A percentile compares a stretch with the other conserved stretches of the same genome.
Evolutionary conservation across 176 grass and related monocot species (phyloP).

Genomic region (Cymbopogon citratus): DNA sequence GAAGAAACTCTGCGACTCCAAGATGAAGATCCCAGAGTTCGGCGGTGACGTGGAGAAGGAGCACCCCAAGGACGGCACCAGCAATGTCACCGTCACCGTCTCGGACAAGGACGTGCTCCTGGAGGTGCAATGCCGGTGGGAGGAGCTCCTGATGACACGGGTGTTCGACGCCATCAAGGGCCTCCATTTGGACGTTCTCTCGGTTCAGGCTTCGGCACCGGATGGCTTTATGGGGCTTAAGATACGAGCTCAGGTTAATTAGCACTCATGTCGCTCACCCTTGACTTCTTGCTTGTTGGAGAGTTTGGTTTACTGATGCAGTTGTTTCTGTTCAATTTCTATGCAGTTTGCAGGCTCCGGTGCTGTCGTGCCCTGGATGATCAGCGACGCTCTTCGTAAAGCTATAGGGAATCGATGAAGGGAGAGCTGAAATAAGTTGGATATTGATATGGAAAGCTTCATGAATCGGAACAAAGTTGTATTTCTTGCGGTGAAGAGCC

Average conservation of each 20-base stretch:
- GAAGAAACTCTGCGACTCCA: slow-evolving; percentile 7
- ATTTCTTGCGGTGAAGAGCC: no score
- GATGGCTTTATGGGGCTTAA: slow-evolving; percentile 44
- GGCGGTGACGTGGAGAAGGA: not conserved
- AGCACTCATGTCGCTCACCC: no score
- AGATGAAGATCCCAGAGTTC: slow-evolving; percentile 32
- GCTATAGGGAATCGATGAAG: slow-evolving; percentile 32
- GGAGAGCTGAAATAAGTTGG: not conserved
- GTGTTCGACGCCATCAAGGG: slow-evolving; percentile 63
- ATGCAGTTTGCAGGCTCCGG: slow-evolving; percentile 38
- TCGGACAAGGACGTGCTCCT: slow-evolving; percentile 48
- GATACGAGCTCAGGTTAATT: slow-evolving; percentile 42
- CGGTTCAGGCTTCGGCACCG: slow-evolving; percentile 54
- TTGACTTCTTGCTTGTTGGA: not conserved
- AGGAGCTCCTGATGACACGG: slow-evolving; percentile 57
- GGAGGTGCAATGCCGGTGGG: slow-evolving; percentile 66
- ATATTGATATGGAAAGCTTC: not conserved
- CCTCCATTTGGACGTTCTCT: slow-evolving; percentile 63
- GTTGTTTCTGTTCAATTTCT: not conserved
- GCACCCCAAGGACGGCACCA: slow-evolving; percentile 36
- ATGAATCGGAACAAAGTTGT: not conserved
- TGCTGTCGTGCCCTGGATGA: slow-evolving; percentile 40
- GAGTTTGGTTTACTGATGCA: not conserved
- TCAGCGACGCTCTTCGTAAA: slow-evolving; percentile 57
- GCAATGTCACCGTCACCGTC: slow-evolving; percentile 56